Evolutionary conservation across 768 basidiomycete genomes (phyloP).

Genomic region (Cyclocybe cylindracea): DNA sequence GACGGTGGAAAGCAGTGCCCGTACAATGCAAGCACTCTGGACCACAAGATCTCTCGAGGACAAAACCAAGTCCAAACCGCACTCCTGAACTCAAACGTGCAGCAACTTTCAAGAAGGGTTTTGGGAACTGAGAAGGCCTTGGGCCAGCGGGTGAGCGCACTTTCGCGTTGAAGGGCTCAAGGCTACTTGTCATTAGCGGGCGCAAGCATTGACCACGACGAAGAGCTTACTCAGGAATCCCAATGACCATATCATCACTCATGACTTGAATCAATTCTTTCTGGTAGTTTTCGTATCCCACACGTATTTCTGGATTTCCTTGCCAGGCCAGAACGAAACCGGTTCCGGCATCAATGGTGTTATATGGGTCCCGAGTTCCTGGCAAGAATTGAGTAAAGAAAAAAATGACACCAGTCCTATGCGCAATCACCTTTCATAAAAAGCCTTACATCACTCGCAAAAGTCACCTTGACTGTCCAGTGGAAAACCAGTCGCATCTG

Average conservation of each 20-base stretch:
- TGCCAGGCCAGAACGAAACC: slow-evolving; percentile 88
- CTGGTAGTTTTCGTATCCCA: slow-evolving; percentile 72
- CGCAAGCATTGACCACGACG: neutral
- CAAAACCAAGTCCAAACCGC: slow-evolving; percentile 82
- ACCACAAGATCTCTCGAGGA: slow-evolving; percentile 81
- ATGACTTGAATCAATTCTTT: slow-evolving; percentile 80
- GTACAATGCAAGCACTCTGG: slow-evolving; percentile 63
- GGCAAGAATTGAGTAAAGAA: slow-evolving; percentile 1
- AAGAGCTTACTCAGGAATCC: slow-evolving; percentile 78
- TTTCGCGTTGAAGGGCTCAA: slow-evolving; percentile 23
- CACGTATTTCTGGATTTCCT: slow-evolving; percentile 68
- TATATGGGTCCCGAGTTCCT: slow-evolving; percentile 86
- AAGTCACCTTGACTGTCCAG: slow-evolving; percentile 72
- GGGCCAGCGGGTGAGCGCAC: slow-evolving; percentile 7
- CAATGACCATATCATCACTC: slow-evolving; percentile 79
- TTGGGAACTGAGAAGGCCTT: slow-evolving; percentile 16
- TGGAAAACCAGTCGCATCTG: slow-evolving; percentile 81
- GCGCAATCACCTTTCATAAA: slow-evolving; percentile 76
- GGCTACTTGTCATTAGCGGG: slow-evolving; percentile 9
- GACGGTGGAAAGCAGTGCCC: slow-evolving; percentile 67
- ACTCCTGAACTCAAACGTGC: slow-evolving; percentile 85
- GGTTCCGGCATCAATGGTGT: slow-evolving; percentile 67
- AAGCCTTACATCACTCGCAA: slow-evolving; percentile 70
- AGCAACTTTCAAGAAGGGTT: slow-evolving; percentile 66
- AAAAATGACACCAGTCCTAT: slow-evolving; percentile 1